phyloP scores from a whole-genome alignment of 2,329 filamentous ascomycete species.

The Neonectria magnoliae region DNA sequence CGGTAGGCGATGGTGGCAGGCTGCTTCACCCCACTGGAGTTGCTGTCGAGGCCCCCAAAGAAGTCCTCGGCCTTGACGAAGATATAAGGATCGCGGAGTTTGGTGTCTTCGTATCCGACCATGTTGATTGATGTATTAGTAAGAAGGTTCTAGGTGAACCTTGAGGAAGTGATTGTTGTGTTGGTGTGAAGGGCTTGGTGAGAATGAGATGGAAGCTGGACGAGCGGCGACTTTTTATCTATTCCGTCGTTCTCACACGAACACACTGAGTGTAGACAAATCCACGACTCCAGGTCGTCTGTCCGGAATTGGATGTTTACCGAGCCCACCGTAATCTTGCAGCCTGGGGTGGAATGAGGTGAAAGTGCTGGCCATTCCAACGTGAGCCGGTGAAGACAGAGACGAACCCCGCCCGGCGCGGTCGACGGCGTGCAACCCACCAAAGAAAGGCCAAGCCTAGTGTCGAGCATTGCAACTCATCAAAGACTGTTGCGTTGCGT shows the following conservation, averaged over 20 bases:
- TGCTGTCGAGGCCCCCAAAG: slow-evolving; percentile 32
- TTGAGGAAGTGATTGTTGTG: neutral
- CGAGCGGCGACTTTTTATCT: neutral
- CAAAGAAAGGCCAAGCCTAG: neutral
- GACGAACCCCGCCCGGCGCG: neutral
- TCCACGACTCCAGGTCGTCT: neutral
- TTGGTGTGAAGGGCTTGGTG: neutral
- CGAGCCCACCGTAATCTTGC: neutral
- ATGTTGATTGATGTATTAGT: slow-evolving; percentile 1
- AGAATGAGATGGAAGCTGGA: neutral
- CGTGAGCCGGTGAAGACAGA: neutral
- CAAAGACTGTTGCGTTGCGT: neutral
- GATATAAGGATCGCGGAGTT: slow-evolving; percentile 37
- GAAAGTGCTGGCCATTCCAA: neutral
- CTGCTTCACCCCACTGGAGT: slow-evolving; percentile 22
- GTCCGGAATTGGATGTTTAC: neutral
- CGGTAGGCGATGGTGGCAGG: slow-evolving; percentile 33
- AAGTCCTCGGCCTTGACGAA: slow-evolving; percentile 44
- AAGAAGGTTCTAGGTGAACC: neutral
- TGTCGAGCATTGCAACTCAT: neutral
- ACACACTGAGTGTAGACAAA: neutral
- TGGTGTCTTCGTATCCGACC: slow-evolving; percentile 22
- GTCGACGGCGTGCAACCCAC: neutral
- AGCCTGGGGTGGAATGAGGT: neutral
- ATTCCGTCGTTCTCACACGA: neutral